Percentiles rank a stretch among this genome's conserved stretches.
Evolutionary conservation across 306 rosid species (phyloP).

Genomic region (Pyrus communis): DNA sequence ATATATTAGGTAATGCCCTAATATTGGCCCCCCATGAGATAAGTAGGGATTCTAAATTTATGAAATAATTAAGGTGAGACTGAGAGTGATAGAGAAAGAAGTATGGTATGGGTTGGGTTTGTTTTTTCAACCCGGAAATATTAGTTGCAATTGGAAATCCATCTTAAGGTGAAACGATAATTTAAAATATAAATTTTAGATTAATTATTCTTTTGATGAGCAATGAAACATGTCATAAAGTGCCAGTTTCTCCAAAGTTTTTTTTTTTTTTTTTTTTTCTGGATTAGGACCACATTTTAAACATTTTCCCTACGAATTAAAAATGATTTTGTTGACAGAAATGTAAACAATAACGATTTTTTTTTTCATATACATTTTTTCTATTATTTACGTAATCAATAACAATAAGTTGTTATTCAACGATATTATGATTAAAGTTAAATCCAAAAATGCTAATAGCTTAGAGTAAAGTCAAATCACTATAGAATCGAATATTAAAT

Average conservation of each 20-base stretch:
- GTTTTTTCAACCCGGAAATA: not conserved
- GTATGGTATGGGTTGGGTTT: not conserved
- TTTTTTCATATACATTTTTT: not conserved
- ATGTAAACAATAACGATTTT: no score
- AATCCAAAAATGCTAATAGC: no score
- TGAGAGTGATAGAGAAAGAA: not conserved
- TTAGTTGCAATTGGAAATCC: not conserved
- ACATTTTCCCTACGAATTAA: not conserved
- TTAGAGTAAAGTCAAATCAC: no score
- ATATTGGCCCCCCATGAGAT: not conserved
- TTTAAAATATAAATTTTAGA: not conserved
- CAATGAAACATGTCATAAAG: not conserved
- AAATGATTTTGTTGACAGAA: not conserved
- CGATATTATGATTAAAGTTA: not conserved
- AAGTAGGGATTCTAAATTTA: not conserved
- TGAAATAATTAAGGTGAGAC: not conserved
- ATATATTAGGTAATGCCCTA: not conserved
- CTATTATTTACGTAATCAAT: no score
- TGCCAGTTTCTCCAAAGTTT: not conserved
- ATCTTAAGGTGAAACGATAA: not conserved
- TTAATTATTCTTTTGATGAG: not conserved
- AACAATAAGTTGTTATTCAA: not conserved
- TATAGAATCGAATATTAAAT: no score
- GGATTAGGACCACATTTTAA: not conserved
- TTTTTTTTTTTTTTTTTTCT: not conserved